Evolutionary conservation across 1,139 yeast species (phyloP), one percentile per base, ranked within the genome.

Genomic region (Blastobotrys illinoisensis): DNA sequence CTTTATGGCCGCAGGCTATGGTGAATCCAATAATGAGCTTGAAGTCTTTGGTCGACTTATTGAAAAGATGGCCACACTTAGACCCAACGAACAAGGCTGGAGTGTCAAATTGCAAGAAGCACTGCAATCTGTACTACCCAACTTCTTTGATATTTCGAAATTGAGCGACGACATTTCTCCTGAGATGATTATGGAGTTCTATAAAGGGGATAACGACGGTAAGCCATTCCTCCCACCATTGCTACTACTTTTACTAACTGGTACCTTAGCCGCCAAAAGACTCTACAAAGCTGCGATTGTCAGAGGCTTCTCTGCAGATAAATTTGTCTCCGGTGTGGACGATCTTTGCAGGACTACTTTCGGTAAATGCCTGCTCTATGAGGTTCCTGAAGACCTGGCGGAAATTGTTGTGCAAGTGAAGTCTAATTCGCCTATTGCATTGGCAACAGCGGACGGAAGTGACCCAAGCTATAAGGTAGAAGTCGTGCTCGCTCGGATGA

Each of bases 391-490:
- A 3, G 58, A 58, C 16, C 50, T 60, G 23, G 48, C 53, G 40
- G 59, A 56, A n/a, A 54, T 58, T 21, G 53, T 62, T 2, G 44
- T 57, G 16, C 64, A 68, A 32, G 63, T 58, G 3, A 57, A 53
- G 23, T 47, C 64, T 7, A 36, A 54, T 4, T 67, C 67, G 13
- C 82, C 83, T 1, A 60, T 86, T 3, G 69, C 88, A 9, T 62
- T 89, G 48, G 80, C 83, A 19, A 79, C 86, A 0, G 77, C 81
- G 4, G 78, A 79, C 44, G 89, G 88, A 0, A 78, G 74, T 60
- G 97, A 90, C 69, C 84, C 91, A 1, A 78, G 88, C 0, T 76
- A 75, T 55, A 79, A 76, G 58, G 73, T 89, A 3, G 77, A 76
- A 46, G 69, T 71, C 26, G 60, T 81, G 13, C 81, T 87, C 0